Base-by-base conservation (phyloP, 352 stramenopile species). In the Phytophthora pisi region DNA sequence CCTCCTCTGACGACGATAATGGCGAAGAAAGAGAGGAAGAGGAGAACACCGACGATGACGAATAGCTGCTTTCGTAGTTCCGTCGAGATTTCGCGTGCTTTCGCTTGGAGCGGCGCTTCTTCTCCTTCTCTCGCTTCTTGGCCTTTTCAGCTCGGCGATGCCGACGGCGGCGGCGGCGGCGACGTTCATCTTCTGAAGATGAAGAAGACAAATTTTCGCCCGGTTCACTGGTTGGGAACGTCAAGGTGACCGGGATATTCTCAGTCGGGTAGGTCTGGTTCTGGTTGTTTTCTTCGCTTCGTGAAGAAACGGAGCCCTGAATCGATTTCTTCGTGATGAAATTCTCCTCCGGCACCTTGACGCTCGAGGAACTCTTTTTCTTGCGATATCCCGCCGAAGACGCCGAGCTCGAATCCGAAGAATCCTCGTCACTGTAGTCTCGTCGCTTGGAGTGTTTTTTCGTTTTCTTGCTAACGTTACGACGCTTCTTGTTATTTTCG, bases 51-150 rank as follows among this genome's bases (percentile, higher is more conserved):
- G 40, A 67, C 0, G 59, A 72, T 47, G 63, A 69, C 2, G 57
- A 75, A 61, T 68, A 61, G 38, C 59, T 65, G 36, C 64, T 72
- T 4, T 72, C 68, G 34, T 69, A 72, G 42, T 64, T 43, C 3
- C 58, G 51, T 52, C 62, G 51, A 51, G 38, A 46, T 34, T 72
- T 71, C 15, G 20, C 26, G 23, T 45, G 13, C 24, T 62, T 76
- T 34, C 57, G 64, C 13, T 54, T 69, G 3, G 42, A 57, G 3
- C 49, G 57, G 31, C 42, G 50, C 18, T 57, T 72, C 28, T 16
- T 52, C 45, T 68, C 55, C 24, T 55, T 69, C 43, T 61, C 58
- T 43, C 24, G 38, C 61, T 18, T 68, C 50, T 50, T 69, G 3
- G 42, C 20, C 15, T 61, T 65, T 61, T 59, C 51, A 54, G 38